A percentile compares a stretch with the other conserved stretches of the same genome.
phyloP scores from a whole-genome alignment of 805 yeast species.

The Danielia oregonensis region DNA sequence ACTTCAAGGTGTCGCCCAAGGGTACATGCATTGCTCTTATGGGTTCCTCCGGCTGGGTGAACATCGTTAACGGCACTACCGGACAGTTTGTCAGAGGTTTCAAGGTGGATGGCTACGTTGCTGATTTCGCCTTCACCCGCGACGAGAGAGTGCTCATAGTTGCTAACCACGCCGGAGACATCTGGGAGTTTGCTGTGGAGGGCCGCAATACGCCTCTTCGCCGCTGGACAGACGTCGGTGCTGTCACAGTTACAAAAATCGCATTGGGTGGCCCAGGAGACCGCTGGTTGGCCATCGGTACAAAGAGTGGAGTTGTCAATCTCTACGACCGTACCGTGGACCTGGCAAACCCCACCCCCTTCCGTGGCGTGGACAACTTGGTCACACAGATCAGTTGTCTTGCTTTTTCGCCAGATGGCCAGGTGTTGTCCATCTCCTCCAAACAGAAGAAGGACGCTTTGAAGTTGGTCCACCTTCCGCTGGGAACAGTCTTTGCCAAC shows the following conservation, averaged over 20 bases:
- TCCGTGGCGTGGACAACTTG: constrained; percentile 68
- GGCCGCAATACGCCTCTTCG: constrained; percentile 21
- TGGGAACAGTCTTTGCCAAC: constrained; percentile 80
- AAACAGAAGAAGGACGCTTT: constrained; percentile 83
- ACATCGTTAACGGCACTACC: constrained; percentile 66
- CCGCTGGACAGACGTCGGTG: constrained; percentile 85
- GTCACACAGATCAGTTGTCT: constrained; percentile 76
- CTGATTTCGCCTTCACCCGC: constrained; percentile 69
- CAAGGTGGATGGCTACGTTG: constrained; percentile 81
- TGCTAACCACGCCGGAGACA: constrained; percentile 76
- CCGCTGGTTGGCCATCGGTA: constrained; percentile 87
- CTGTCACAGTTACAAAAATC: constrained; percentile 76
- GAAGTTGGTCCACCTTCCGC: constrained; percentile 81
- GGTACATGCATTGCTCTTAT: constrained; percentile 71
- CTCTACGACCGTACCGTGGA: constrained; percentile 60
- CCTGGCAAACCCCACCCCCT: constrained; percentile 41
- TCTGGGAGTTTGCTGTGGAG: constrained; percentile 70
- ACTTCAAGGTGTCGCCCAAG: constrained; percentile 69
- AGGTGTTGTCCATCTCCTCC: constrained; percentile 79
- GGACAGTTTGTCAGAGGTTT: constrained; percentile 89
- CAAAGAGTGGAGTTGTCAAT: constrained; percentile 83
- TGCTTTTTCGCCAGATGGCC: constrained; percentile 83
- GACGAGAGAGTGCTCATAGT: constrained; percentile 46
- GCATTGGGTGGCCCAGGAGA: constrained; percentile 66
- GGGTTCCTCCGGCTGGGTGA: constrained; percentile 91